Conservation (phyloP, 768 basidiomycete genomes). For the Guyanaporus albipodus region DNA sequence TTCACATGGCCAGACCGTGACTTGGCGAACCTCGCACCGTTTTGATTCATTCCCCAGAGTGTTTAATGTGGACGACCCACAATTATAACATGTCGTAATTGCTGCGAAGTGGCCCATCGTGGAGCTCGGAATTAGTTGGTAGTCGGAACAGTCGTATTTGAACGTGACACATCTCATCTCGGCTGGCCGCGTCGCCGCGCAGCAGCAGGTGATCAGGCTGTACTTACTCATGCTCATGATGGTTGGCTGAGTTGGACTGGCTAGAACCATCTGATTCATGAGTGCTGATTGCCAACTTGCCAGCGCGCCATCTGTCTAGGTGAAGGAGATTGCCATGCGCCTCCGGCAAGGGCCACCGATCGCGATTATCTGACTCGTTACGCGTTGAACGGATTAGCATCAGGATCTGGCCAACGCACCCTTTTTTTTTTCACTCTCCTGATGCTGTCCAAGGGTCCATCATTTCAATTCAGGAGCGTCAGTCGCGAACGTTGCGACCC, state of each 20-base stretch:
- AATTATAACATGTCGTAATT: slow-evolving; percentile 21
- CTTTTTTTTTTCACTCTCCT: slow-evolving; percentile 7
- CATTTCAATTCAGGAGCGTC: slow-evolving; percentile 9
- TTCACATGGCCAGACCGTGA: slow-evolving; percentile 20
- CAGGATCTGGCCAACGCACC: slow-evolving; percentile 12
- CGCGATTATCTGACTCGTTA: slow-evolving; percentile 12
- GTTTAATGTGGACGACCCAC: slow-evolving; percentile 8
- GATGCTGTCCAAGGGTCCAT: neutral
- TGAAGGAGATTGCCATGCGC: slow-evolving; percentile 17
- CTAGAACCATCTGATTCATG: slow-evolving; percentile 20
- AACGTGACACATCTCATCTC: slow-evolving; percentile 21
- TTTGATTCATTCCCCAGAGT: slow-evolving; percentile 16
- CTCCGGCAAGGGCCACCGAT: slow-evolving; percentile 16
- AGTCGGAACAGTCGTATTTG: slow-evolving; percentile 11
- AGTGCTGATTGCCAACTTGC: slow-evolving; percentile 19
- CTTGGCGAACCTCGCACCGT: too few species aligned
- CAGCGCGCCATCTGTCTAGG: slow-evolving; percentile 15
- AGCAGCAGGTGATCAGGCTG: slow-evolving; percentile 13
- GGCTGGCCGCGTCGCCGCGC: slow-evolving; percentile 10
- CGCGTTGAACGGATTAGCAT: slow-evolving; percentile 5
- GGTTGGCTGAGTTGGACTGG: slow-evolving; percentile 3
- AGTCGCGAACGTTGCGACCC: slow-evolving; percentile 6
- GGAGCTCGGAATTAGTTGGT: slow-evolving; percentile 18
- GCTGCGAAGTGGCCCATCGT: slow-evolving; percentile 15
- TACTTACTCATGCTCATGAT: neutral